Conservation (phyloP, 2,329 filamentous ascomycete genomes). For the Ophiostoma angusticollis region DNA sequence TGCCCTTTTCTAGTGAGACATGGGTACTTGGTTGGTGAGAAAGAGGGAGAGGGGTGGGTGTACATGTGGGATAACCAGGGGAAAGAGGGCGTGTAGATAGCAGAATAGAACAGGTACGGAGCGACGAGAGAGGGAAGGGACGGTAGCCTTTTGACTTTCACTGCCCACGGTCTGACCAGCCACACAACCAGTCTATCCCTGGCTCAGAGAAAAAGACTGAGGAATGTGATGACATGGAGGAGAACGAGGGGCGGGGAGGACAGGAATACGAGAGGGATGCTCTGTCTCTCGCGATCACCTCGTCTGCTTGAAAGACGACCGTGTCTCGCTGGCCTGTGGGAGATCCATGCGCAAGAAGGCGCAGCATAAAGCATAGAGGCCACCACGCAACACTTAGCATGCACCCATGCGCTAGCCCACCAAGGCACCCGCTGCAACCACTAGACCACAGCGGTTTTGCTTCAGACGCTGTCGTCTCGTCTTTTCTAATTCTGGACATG, state of each 20-base stretch:
- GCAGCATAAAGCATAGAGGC: slow-evolving; percentile 22
- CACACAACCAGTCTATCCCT: too few relatives aligned
- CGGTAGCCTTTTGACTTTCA: too few relatives aligned
- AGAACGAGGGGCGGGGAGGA: too few relatives aligned
- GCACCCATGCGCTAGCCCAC: slow-evolving; percentile 1
- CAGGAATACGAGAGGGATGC: neutral
- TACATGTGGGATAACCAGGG: slow-evolving; percentile 1
- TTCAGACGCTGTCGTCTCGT: neutral
- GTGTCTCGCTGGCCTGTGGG: too few relatives aligned
- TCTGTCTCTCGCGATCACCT: neutral
- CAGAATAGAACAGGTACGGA: neutral
- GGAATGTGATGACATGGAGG: neutral
- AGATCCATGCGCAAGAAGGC: slow-evolving; percentile 19
- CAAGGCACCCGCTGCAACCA: neutral
- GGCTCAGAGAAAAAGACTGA: neutral
- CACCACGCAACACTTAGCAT: neutral
- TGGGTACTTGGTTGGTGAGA: slow-evolving; percentile 4
- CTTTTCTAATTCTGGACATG: slow-evolving; percentile 26
- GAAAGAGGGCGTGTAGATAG: slow-evolving; percentile 7
- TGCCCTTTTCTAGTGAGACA: slow-evolving; percentile 5
- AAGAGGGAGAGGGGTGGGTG: slow-evolving; percentile 2
- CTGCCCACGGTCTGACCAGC: too few relatives aligned
- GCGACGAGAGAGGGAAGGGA: slow-evolving; percentile 4
- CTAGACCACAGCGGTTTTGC: slow-evolving; percentile 19
- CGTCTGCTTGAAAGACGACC: slow-evolving; percentile 2